A percentile compares a stretch with the other conserved stretches of the same genome.
phyloP scores from a whole-genome alignment of 2,329 filamentous ascomycete species.

The Penicillium sp. region DNA sequence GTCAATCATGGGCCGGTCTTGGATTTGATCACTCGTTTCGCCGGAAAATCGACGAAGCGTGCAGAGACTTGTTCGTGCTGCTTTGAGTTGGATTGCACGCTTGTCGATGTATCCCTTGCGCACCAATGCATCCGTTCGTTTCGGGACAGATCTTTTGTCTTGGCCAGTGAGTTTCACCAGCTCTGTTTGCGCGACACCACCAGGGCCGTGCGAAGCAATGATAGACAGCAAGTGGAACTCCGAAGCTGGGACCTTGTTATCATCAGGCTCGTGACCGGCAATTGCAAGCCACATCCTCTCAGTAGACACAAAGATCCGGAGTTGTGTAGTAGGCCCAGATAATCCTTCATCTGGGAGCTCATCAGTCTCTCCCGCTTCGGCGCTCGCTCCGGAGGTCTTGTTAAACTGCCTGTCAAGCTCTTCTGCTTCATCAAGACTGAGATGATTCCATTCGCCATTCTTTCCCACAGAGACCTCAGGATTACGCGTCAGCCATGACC shows the following conservation, averaged over 20 bases:
- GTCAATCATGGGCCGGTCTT: conserved; percentile 37
- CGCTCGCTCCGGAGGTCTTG: neutral
- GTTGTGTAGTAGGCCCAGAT: neutral
- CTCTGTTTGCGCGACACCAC: conserved; percentile 56
- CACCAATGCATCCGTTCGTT: conserved; percentile 54
- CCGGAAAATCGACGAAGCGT: conserved; percentile 49
- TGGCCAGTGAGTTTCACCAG: conserved; percentile 54
- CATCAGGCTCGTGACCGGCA: conserved; percentile 56
- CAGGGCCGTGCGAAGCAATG: conserved; percentile 52
- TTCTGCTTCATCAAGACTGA: conserved; percentile 42
- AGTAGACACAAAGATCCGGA: conserved; percentile 50
- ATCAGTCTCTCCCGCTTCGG: neutral
- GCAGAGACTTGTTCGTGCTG: conserved; percentile 54
- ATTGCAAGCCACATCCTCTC: conserved; percentile 58
- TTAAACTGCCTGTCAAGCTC: conserved; percentile 5
- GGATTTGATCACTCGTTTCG: conserved; percentile 10
- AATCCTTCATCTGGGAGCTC: conserved; percentile 4
- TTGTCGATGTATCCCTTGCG: conserved; percentile 61
- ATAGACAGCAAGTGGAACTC: conserved; percentile 57
- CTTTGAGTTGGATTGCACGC: conserved; percentile 45
- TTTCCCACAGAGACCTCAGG: conserved; percentile 52
- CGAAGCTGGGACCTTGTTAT: conserved; percentile 48
- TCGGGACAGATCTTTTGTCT: conserved; percentile 61
- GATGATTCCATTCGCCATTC: conserved; percentile 38
- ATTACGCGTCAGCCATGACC: conserved; percentile 55